Evolutionary conservation across 371 early-diverging fungal species (phyloP), one percentile per base, ranked within the genome.

Genomic region (Nematocida minor): DNA sequence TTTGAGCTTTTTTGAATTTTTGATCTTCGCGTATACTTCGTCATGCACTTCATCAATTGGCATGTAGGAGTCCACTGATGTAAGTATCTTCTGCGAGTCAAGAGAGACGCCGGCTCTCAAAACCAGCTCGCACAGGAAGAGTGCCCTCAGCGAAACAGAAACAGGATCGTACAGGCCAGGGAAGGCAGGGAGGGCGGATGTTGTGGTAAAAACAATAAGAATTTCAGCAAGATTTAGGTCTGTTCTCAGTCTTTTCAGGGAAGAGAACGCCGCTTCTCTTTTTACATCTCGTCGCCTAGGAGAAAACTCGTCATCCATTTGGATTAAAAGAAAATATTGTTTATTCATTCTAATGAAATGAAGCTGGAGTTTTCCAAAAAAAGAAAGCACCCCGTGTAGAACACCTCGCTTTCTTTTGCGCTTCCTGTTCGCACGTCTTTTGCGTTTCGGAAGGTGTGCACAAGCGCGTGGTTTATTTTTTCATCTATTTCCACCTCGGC

Each of bases 291-390:
- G 48, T 48, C 66, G 4, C 36, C 77, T 62, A 32, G 49, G 66
- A 46, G 77, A 31, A 74, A 64, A 74, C 47, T 74, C 77, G 4
- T 74, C 77, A 14, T 29, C 34, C 60, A 57, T 63, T 42, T 4
- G 11, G 14, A 16, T 22, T 16, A 69, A 69, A 74, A 74, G 77
- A 74, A 74, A 74, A 74, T 74, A 74, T 20, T 74, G 55, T 51
- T 64, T 63, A 44, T 42, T 44, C 31, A 62, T 44, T 62, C 63
- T 42, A 44, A 31, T n/a, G 77, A 31, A 31, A 64, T 38, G 36
- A 38, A 74, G 49, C 34, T 49, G 7, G 66, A 64, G 27, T 64
- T 46, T 20, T 64, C 66, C 40, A 74, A 40, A 53, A 74, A 74
- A 7, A 74, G 27, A 64, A 74, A 74, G 36, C 77, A 63, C 32